A percentile compares a stretch with the other conserved stretches of the same genome.
Conservation (phyloP, 148 eudicot species). For the Pouteria glomerata region DNA sequence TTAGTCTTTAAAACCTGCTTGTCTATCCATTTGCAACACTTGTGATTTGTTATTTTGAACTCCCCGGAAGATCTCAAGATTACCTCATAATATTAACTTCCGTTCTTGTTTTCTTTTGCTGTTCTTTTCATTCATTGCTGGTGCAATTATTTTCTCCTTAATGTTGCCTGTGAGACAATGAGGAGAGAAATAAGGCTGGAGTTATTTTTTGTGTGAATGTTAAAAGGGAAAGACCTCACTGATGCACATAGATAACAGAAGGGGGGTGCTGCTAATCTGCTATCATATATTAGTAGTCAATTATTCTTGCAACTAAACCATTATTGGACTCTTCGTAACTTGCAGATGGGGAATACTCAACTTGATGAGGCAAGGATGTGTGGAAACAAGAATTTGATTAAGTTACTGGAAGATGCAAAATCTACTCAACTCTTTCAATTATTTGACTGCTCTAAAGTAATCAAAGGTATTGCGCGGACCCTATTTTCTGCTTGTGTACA, state of each 20-base stretch:
- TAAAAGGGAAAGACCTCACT: neutral
- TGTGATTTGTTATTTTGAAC: no score
- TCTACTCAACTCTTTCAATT: constrained; percentile 37
- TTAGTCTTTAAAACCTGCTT: no score
- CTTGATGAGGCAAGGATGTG: constrained; percentile 50
- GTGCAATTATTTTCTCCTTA: no score
- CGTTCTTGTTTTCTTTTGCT: no score
- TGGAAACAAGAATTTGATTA: constrained; percentile 59
- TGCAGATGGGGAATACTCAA: constrained; percentile 72
- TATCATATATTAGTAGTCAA: neutral
- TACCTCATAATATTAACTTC: no score
- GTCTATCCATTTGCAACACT: no score
- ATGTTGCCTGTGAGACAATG: neutral
- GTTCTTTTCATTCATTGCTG: no score
- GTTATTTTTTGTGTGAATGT: neutral
- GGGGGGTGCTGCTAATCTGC: no score
- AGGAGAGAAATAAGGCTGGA: neutral
- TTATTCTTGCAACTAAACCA: neutral
- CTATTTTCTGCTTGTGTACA: neutral
- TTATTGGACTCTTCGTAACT: neutral
- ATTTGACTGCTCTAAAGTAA: constrained; percentile 23
- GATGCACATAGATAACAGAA: neutral
- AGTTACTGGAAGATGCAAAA: constrained; percentile 65
- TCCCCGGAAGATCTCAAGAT: no score
- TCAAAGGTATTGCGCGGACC: constrained; percentile 39